Evolutionary conservation across 495 filamentous ascomycete species (phyloP).

Genomic region (Penicillium cataractarum): DNA sequence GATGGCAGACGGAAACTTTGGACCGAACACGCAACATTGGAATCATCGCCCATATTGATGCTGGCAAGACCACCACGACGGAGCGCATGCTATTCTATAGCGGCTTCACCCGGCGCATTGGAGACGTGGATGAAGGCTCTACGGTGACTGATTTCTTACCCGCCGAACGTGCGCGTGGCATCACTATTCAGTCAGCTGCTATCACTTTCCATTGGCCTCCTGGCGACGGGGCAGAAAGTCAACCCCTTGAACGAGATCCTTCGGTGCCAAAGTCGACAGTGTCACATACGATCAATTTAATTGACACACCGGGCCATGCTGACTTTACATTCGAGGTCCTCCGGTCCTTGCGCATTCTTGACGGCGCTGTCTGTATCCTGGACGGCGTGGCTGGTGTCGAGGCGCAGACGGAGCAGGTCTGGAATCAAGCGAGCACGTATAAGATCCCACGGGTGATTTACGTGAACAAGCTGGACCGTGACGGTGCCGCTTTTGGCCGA

Average conservation of each 20-base stretch:
- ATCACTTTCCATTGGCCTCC: constrained; percentile 93
- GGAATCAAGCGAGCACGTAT: constrained; percentile 85
- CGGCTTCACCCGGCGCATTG: constrained; percentile 82
- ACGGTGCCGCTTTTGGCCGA: constrained; percentile 85
- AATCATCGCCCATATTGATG: constrained; percentile 99
- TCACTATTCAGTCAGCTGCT: constrained; percentile 97
- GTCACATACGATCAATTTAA: constrained; percentile 83
- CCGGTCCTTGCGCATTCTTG: constrained; percentile 87
- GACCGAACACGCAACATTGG: constrained; percentile 88
- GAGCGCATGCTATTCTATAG: constrained; percentile 99
- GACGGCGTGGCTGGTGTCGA: constrained; percentile 98
- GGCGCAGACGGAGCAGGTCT: constrained; percentile 97
- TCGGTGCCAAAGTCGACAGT: constrained; percentile 38
- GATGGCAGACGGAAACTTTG: constrained; percentile 40
- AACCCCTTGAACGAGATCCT: constrained; percentile 26
- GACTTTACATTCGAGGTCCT: constrained; percentile 99
- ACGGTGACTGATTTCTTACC: constrained; percentile 98
- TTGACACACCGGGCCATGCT: constrained; percentile 96
- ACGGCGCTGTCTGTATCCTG: constrained; percentile 93
- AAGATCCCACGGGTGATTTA: constrained; percentile 85
- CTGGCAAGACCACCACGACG: constrained; percentile 98
- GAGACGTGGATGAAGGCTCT: constrained; percentile 97
- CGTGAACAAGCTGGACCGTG: constrained; percentile 95
- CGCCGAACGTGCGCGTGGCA: constrained; percentile 88
- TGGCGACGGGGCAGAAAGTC: constrained; percentile 29